Conservation (phyloP, 116 monocot genomes). For the Posidonia oceanica region DNA sequence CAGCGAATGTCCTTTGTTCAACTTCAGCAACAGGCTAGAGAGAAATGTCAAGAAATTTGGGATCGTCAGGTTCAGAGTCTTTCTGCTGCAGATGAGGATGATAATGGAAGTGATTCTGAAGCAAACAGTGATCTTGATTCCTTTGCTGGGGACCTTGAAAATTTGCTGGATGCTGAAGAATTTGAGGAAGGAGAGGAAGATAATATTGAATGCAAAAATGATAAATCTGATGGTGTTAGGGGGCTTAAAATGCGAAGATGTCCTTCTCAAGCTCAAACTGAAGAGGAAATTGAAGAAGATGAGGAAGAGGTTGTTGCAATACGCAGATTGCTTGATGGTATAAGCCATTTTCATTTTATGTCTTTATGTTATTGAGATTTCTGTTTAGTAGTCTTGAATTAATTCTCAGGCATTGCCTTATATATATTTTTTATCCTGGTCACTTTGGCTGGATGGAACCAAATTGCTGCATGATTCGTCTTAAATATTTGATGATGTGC, state of each 20-base stretch:
- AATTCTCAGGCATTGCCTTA: too few species aligned
- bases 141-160: conserved; percentile 99
- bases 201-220: conserved; percentile 29
- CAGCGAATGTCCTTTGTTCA: conserved; percentile 95
- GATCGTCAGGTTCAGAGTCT: conserved; percentile 91
- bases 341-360: conserved; percentile 2
- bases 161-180: conserved; percentile 94
- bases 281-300: conserved; percentile 91
- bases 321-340: conserved; percentile 72
- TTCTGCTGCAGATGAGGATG: conserved; percentile 70
- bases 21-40: conserved; percentile 94
- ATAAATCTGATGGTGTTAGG: conserved; percentile 54
- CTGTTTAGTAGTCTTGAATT: conserved; percentile 2
- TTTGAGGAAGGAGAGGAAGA: conserved; percentile 71
- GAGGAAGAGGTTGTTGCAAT: conserved; percentile 58
- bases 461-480: too few species aligned
- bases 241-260: conserved; percentile 92
- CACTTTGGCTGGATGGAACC: too few species aligned
- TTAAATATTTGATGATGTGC: too few species aligned
- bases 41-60: conserved; percentile 99
- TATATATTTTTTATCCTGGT: too few species aligned
- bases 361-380: background rate
- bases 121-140: conserved; percentile 96
- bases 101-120: conserved; percentile 74
- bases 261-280: conserved; percentile 52